Percentiles rank a stretch among this genome's conserved stretches.
These are phyloP conservation scores for Capsicum rhomboideum DNA, from an alignment of 257 asterid species.

Conservation along the genomic window DNA sequence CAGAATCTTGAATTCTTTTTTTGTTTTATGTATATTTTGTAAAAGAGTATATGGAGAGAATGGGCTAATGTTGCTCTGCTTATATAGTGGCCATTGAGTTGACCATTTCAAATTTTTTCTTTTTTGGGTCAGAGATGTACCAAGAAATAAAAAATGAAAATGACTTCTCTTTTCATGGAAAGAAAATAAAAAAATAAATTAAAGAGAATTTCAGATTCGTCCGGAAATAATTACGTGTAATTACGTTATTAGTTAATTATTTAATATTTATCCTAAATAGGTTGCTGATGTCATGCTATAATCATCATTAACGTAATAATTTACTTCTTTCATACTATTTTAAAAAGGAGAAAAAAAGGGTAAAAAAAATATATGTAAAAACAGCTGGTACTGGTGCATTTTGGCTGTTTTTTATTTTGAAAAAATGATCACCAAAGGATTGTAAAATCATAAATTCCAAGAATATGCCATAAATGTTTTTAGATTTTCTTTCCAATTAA, in stretches of 20 bases:
- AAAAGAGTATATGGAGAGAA: not conserved
- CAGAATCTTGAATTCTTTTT: not conserved
- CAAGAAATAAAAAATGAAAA: not conserved
- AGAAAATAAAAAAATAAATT: not conserved
- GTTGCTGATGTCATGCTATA: not conserved
- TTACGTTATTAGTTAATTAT: not conserved
- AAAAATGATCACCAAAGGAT: no score
- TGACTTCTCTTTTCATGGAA: not conserved
- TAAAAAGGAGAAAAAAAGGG: no score
- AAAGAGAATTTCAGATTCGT: not conserved
- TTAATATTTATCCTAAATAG: not conserved
- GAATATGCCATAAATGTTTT: no score
- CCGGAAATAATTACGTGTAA: not conserved
- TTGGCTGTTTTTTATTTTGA: no score
- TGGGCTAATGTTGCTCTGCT: not conserved
- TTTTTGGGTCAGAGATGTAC: not conserved
- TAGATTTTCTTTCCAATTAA: no score
- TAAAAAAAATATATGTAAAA: no score
- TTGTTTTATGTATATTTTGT: not conserved
- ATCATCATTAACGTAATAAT: not conserved
- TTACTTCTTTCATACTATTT: not conserved
- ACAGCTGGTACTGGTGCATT: no score
- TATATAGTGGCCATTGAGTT: not conserved
- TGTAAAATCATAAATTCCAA: no score
- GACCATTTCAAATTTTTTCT: not conserved